Evolutionary conservation across 2,329 filamentous ascomycete species (phyloP).

Genomic region (Zasmidium angulare): DNA sequence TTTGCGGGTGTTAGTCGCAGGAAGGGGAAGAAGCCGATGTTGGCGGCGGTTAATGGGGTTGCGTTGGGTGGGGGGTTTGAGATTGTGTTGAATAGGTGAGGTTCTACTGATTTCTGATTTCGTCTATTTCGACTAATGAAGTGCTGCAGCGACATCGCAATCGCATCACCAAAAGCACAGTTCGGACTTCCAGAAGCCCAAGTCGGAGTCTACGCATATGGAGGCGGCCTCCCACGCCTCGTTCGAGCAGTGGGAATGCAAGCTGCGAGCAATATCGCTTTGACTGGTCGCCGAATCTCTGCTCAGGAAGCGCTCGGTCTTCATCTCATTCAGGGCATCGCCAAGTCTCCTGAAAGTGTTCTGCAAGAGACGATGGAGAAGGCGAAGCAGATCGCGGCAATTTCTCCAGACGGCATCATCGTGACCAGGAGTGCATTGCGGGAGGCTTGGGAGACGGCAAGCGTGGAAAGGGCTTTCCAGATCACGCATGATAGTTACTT

Average conservation of each 20-base stretch:
- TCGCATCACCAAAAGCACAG: conserved; percentile 50
- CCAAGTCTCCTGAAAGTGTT: conserved; percentile 31
- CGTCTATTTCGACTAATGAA: background rate
- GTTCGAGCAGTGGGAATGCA: conserved; percentile 51
- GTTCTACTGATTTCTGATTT: background rate
- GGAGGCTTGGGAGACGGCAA: conserved; percentile 39
- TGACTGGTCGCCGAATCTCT: conserved; percentile 47
- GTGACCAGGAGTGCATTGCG: conserved; percentile 39
- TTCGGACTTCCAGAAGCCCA: conserved; percentile 55
- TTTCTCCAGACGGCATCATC: conserved; percentile 38
- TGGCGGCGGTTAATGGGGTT: conserved; percentile 58
- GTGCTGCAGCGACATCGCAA: conserved; percentile 47
- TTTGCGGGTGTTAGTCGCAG: conserved; percentile 57
- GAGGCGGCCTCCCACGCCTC: conserved; percentile 52
- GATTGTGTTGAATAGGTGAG: conserved; percentile 53
- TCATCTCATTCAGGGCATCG: conserved; percentile 42
- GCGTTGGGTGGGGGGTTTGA: conserved; percentile 59
- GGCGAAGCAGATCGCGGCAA: conserved; percentile 33
- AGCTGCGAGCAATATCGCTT: conserved; percentile 50
- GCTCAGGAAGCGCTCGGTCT: conserved; percentile 45
- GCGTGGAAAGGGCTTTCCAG: conserved; percentile 41
- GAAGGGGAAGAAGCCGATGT: conserved; percentile 58
- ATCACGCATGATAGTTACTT: conserved; percentile 43
- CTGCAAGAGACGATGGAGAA: conserved; percentile 35
- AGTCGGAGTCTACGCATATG: conserved; percentile 53